These are phyloP conservation scores for Plantago lanceolata DNA, from an alignment of 305 asterid genomes.

Conservation along the genomic window DNA sequence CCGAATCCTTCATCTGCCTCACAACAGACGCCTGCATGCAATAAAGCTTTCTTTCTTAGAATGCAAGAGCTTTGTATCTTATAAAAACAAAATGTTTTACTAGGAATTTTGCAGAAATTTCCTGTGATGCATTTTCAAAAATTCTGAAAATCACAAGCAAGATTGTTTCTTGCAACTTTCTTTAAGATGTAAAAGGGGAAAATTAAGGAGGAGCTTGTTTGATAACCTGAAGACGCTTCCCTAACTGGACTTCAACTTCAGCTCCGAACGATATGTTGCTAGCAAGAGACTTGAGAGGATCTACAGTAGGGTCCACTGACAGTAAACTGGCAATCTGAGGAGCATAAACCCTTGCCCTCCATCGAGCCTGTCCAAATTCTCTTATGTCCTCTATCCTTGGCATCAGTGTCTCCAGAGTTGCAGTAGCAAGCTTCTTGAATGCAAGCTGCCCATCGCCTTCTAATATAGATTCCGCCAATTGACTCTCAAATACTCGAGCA, in stretches of 20 bases:
- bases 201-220: constrained; percentile 2
- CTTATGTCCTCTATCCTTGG: constrained; percentile 99
- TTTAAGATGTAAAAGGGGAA: neutral
- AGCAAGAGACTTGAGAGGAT: constrained; percentile 93
- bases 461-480: constrained; percentile 91
- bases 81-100: no score
- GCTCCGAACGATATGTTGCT: constrained; percentile 98
- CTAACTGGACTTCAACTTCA: constrained; percentile 96
- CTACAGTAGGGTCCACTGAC: constrained; percentile 88
- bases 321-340: constrained; percentile 96
- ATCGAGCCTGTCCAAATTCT: constrained; percentile 96
- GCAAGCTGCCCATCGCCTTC: constrained; percentile 99
- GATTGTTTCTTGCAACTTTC: neutral
- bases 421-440: constrained; percentile 97
- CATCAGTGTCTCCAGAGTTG: constrained; percentile 92
- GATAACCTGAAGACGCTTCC: constrained; percentile 94
- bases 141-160: no score
- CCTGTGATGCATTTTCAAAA: neutral
- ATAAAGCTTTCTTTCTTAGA: neutral
- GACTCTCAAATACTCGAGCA: constrained; percentile 97
- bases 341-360: constrained; percentile 90
- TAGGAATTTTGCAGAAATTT: no score
- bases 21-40: constrained; percentile 88
- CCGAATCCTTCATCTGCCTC: constrained; percentile 99
- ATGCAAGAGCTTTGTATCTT: no score